phyloP scores from a whole-genome alignment of 441 rosid genomes.

The Arabidopsis hybrid region DNA sequence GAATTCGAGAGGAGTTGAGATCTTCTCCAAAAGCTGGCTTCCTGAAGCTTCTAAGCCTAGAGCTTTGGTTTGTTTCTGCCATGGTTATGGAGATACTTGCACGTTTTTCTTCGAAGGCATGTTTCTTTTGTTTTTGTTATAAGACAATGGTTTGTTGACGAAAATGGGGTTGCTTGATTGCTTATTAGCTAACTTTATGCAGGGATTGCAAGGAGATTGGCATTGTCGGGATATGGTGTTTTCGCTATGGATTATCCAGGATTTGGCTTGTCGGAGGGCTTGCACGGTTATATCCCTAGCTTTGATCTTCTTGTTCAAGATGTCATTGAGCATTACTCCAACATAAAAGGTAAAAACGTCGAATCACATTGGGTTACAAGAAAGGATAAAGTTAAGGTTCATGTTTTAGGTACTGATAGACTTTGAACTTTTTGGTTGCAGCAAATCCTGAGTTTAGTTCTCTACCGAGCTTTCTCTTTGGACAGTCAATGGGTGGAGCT shows the following conservation, averaged over 20 bases:
- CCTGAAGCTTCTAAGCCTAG: conserved; percentile 68
- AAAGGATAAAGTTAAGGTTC: neutral
- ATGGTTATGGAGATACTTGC: conserved; percentile 98
- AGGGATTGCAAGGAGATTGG: conserved; percentile 89
- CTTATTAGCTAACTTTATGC: conserved; percentile 36
- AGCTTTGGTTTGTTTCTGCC: conserved; percentile 85
- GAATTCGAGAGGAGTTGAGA: conserved; percentile 86
- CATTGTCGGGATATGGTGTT: conserved; percentile 82
- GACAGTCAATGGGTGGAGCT: conserved; percentile 96
- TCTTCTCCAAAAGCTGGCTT: conserved; percentile 90
- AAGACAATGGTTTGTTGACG: neutral
- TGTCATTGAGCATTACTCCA: conserved; percentile 79
- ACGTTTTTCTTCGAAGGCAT: conserved; percentile 94
- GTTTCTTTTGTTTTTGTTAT: conserved; percentile 23
- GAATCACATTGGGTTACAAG: neutral
- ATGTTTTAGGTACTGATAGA: neutral
- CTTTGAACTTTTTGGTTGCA: conserved; percentile 45
- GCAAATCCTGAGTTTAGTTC: conserved; percentile 57
- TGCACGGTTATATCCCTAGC: conserved; percentile 75
- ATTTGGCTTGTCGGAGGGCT: conserved; percentile 90
- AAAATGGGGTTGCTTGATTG: conserved; percentile 5
- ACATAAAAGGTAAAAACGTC: conserved; percentile 62
- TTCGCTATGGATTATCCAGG: conserved; percentile 98
- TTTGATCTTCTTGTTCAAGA: conserved; percentile 78
- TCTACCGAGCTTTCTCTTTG: conserved; percentile 81